Evolutionary conservation across 805 yeast genomes (phyloP), one percentile per base, ranked within the genome.

Genomic region (Wickerhamomyces hampshirensis): DNA sequence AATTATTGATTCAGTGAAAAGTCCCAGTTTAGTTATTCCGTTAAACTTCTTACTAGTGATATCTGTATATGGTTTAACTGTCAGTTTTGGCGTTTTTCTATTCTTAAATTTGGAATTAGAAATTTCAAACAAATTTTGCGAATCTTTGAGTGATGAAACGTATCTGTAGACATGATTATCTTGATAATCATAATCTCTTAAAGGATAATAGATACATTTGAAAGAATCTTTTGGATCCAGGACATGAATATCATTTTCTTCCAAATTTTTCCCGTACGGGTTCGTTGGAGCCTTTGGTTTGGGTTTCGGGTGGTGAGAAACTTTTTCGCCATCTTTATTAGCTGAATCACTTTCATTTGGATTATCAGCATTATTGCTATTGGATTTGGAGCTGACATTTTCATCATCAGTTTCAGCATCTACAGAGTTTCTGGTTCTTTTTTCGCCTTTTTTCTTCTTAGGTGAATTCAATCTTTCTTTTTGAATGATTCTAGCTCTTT

Each of bases 21-120:
- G 62, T 0, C 91, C 88, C 34, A 82, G 56, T 43, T 75, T 79
- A 2, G 85, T 69, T 28, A 85, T 72, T 0, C 96, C 96, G 21
- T 58, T 63, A 39, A 59, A 56, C 40, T 64, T 77, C 63, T 57
- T 74, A 68, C 71, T 75, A 29, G 69, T 71, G 21, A 68, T 66
- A 31, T 82, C 93, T 1, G 80, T 62, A 38, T 76, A 73, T 1
- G 78, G 60, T 53, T 70, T 77, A 10, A 86, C 82, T 26, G 65
- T 63, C 10, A 73, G 28, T 21, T 47, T 53, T 0, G 65, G 55
- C 4, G 63, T 51, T 17, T 54, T 43, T 27, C 60, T 55, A 29
- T 38, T 28, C 5, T 43, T 33, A 35, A 37, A 53, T 23, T 55
- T 55, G 2, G 34, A 56, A 12, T 53, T 34, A 1, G 60, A 47